Base-by-base conservation (phyloP, 805 yeast species). In the Suhomyces vadensis region DNA sequence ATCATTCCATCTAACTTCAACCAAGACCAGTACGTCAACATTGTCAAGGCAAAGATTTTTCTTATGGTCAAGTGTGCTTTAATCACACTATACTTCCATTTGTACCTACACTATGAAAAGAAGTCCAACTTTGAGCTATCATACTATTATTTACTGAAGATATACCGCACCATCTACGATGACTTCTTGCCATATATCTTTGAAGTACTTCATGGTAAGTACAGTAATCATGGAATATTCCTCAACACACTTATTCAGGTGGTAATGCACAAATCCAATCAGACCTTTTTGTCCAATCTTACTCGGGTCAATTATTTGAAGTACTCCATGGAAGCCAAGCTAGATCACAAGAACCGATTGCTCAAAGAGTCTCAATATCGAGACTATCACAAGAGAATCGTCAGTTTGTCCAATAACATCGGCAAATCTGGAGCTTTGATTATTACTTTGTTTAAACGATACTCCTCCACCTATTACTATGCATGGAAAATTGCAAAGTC, bases 261-360 rank as follows among this genome's bases (percentile, higher is more conserved):
- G 19, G 50, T 46, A 1, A 25, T 46, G 17, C 51, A 50, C 31
- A 48, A 46, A 20, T 36, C 35, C 19, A 45, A 41, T 35, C 54
- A 39, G 26, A 33, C 40, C 10, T 53, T 51, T 26, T 36, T 61
- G 20, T 57, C 65, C 7, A 37, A 52, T 31, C 46, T 59, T 22
- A 52, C 54, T 2, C 43, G 61, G 44, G 52, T 59, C 6, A 53
- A 46, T 19, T 40, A 51, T 21, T 36, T 53, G 35, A 35, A 35
- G n/a, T 37, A 41, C 25, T 43, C 44, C 8, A 46, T 55, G 50
- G 55, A 53, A 26, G 17, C 25, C 9, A 49, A 50, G 22, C 42
- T 35, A 1, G 43, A 49, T 25, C 61, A 55, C 41, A 20, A 13
- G 7, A 5, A 21, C 4, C 36, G 33, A 6, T 36, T 56, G 31